A percentile compares a stretch with the other conserved stretches of the same genome.
phyloP scores from a whole-genome alignment of 2,329 filamentous ascomycete genomes.

The Endothia cerciana region DNA sequence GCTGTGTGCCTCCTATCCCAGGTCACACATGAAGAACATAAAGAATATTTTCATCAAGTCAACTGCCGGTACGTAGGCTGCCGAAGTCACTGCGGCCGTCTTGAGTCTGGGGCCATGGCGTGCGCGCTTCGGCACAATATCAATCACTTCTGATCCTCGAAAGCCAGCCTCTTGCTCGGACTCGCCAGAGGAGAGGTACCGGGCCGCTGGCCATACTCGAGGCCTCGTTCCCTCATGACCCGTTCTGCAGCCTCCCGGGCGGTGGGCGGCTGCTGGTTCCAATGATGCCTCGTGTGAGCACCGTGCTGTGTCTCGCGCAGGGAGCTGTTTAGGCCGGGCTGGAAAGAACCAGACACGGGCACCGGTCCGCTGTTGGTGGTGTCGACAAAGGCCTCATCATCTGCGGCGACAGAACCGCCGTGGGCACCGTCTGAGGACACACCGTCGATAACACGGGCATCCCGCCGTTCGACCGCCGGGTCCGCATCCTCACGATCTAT shows the following conservation, averaged over 20 bases:
- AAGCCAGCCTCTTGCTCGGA: constrained; percentile 58
- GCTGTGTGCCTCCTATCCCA: background rate
- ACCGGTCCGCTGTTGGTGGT: constrained; percentile 65
- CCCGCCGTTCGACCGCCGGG: constrained; percentile 55
- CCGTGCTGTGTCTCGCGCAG: constrained; percentile 41
- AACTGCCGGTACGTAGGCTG: background rate
- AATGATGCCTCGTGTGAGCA: constrained; percentile 31
- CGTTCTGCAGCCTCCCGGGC: constrained; percentile 64
- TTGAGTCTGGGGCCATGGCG: background rate
- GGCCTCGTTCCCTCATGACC: constrained; percentile 60
- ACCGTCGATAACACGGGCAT: constrained; percentile 70
- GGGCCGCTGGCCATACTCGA: constrained; percentile 55
- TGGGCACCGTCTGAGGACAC: constrained; percentile 60
- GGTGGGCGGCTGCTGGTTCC: constrained; percentile 36
- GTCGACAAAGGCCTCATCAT: constrained; percentile 63
- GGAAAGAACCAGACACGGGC: constrained; percentile 43
- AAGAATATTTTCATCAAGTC: background rate
- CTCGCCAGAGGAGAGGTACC: constrained; percentile 46
- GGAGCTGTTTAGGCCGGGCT: constrained; percentile 43
- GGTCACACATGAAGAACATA: background rate
- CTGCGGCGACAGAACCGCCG: constrained; percentile 38
- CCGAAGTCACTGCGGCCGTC: background rate
- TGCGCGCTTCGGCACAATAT: background rate
- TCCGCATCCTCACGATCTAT: constrained; percentile 42
- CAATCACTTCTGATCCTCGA: constrained; percentile 53